Base-by-base conservation (phyloP, 2,329 filamentous ascomycete species). In the Graphilbum fragrans region DNA sequence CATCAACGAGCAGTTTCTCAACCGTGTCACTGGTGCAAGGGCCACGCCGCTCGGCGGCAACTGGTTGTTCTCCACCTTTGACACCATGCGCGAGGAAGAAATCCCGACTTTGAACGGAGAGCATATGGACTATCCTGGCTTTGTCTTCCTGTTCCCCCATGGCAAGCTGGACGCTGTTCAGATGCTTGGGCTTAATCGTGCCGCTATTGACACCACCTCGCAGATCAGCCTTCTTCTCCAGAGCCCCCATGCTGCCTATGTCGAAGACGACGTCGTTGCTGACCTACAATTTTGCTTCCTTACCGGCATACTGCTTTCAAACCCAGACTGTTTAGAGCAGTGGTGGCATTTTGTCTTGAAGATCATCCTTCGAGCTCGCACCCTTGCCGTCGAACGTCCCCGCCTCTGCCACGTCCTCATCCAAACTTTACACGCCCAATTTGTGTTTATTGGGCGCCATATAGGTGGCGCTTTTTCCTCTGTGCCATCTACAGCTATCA, bases 231-330 rank as follows among this genome's bases (percentile, higher is more conserved):
- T 49, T 2, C 23, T 54, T 9, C 45, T 56, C n/a, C 49, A 52
- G 21, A 40, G 45, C 10, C 43, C 50, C 1, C 41, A 38, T 1
- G n/a, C 46, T 23, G 39, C 50, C 6, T 20, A 59, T 10, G 45
- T 43, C 1, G 60, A 62, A 25, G 57, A 60, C 2, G 67, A 74
- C 41, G 55, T 80, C 21, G 54, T 74, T 5, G 76, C 74, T 37
- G 76, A 81, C 52, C 54, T 80, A 2, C 76, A 80, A 49, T 71
- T 80, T 52, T 66, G 67, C 34, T 80, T 71, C 49, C 50, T 80
- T 5, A 69, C 68, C 0, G 75, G 74, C 31, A 66, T 70, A 53
- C 64, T 74, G 41, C 65, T 80, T 1, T 68, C 70, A 33, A 80
- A 77, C 52, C 58, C 70, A 34, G 63, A 71, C 9, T 80, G 75